phyloP scores from a whole-genome alignment of 441 rosid species.

The Breynia disticha region DNA sequence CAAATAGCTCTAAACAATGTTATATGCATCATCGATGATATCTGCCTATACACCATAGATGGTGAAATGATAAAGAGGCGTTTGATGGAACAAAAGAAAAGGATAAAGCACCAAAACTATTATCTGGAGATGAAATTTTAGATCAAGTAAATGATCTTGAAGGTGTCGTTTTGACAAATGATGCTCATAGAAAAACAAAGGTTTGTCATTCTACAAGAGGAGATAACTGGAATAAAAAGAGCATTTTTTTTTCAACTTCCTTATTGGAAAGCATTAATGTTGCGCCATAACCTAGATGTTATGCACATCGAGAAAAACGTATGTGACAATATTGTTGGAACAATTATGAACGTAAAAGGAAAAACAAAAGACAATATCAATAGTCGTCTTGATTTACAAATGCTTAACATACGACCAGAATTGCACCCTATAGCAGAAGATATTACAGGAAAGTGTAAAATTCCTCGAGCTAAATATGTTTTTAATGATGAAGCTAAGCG shows the following conservation, averaged over 20 bases:
- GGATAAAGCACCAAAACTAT: not conserved
- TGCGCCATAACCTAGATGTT: not conserved
- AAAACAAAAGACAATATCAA: not conserved
- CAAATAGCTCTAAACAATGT: not conserved
- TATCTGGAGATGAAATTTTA: not conserved
- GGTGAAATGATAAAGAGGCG: not conserved
- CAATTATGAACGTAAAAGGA: not conserved
- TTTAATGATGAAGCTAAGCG: too few relatives aligned
- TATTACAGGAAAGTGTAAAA: too few relatives aligned
- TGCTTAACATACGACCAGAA: too few relatives aligned
- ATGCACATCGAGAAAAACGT: constrained; percentile 1
- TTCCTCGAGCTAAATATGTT: too few relatives aligned
- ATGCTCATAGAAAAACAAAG: not conserved
- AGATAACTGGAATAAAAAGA: not conserved
- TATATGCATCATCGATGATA: not conserved
- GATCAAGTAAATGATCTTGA: not conserved
- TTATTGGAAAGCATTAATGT: not conserved
- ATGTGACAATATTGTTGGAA: not conserved
- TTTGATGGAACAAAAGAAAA: constrained; percentile 1
- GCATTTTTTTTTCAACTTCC: constrained; percentile 1
- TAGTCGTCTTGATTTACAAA: not conserved
- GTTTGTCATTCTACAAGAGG: not conserved
- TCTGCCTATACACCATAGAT: not conserved
- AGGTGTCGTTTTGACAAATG: not conserved
- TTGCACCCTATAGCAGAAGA: too few relatives aligned